Conservation (phyloP, 2,329 filamentous ascomycete species). For the Botrytis fabae region DNA sequence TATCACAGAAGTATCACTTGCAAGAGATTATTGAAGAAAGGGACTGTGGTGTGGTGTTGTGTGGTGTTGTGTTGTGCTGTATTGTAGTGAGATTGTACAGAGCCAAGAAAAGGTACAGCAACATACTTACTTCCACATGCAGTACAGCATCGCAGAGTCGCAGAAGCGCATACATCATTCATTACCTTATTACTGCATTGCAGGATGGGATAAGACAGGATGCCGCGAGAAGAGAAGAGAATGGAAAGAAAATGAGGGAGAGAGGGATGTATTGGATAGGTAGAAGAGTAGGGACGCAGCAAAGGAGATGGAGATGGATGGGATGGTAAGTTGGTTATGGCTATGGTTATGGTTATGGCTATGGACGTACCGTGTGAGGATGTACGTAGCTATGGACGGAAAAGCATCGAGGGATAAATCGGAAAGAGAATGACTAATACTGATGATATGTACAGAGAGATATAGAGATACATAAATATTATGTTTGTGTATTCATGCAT, state of each 20-base stretch:
- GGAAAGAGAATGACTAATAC: slow-evolving; percentile 8
- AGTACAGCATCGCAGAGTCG: not conserved
- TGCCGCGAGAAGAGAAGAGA: not conserved
- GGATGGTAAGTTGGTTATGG: too few species aligned
- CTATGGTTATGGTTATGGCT: too few species aligned
- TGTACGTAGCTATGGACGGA: not conserved
- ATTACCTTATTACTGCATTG: not conserved
- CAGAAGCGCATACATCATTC: not conserved
- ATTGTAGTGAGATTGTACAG: not conserved
- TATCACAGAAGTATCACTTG: too few species aligned
- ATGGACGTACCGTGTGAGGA: not conserved
- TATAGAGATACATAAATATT: too few species aligned
- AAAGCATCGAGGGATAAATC: not conserved
- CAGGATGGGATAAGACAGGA: fast-evolving
- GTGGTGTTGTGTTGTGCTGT: not conserved
- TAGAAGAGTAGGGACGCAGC: too few species aligned
- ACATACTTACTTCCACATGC: not conserved
- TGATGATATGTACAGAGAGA: too few species aligned
- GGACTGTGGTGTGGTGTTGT: too few species aligned
- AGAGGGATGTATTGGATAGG: not conserved
- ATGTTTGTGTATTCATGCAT: too few species aligned
- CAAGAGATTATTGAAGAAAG: too few species aligned
- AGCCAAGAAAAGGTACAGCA: slow-evolving; percentile 3
- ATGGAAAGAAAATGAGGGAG: not conserved
- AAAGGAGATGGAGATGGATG: too few species aligned